phyloP scores from a whole-genome alignment of 495 filamentous ascomycete genomes.

The Aspergillus cristatus region DNA sequence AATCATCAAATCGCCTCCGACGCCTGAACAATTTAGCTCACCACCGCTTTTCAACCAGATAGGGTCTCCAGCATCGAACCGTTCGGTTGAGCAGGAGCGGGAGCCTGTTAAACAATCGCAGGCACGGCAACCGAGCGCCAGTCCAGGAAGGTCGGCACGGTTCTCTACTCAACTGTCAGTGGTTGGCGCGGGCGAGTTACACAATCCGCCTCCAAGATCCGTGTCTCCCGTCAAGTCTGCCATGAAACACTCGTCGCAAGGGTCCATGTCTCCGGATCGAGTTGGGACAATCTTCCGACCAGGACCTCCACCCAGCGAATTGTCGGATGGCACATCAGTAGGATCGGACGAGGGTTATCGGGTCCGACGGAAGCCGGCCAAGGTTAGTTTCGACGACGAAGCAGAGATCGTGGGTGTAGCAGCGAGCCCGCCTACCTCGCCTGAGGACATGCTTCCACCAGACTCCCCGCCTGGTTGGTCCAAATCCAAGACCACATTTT shows the following conservation, averaged over 20 bases:
- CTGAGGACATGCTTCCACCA: conserved; percentile 33
- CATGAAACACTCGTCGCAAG: conserved; percentile 56
- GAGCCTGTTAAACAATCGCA: conserved; percentile 11
- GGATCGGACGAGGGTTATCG: conserved; percentile 50
- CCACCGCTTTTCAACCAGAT: conserved; percentile 4
- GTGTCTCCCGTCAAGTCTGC: conserved; percentile 83
- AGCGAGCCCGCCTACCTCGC: conserved; percentile 40
- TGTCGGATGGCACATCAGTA: conserved; percentile 50
- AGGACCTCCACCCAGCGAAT: conserved; percentile 44
- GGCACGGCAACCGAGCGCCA: conserved; percentile 44
- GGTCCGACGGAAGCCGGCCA: conserved; percentile 55
- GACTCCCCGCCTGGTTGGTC: conserved; percentile 40
- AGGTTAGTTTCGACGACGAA: conserved; percentile 83
- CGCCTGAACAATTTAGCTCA: conserved; percentile 4
- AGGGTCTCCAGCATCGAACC: conserved; percentile 10
- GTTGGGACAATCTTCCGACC: conserved; percentile 10
- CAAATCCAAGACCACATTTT: conserved; percentile 43
- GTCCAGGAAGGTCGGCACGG: conserved; percentile 60
- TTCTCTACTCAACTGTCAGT: conserved; percentile 56
- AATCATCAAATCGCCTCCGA: conserved; percentile 9
- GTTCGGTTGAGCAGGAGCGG: not conserved
- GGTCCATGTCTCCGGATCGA: conserved; percentile 39
- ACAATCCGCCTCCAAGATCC: conserved; percentile 71
- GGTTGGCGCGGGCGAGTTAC: conserved; percentile 41
- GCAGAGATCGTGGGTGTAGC: conserved; percentile 52